Conservation (phyloP, 2,329 filamentous ascomycete genomes). For the Coniochaeta sp. region DNA sequence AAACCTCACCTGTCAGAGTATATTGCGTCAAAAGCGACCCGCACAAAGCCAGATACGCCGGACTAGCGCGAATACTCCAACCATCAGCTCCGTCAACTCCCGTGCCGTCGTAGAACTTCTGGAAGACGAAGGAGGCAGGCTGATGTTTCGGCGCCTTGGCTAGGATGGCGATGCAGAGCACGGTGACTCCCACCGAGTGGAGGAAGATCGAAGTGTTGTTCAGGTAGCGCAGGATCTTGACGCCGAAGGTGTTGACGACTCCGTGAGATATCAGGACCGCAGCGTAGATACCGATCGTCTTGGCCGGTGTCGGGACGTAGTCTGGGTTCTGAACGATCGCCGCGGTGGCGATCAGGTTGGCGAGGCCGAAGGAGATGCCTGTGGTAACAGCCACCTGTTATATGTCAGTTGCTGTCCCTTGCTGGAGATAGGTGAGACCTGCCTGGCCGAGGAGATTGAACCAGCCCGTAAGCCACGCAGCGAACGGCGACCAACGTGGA, state of each 20-base stretch:
- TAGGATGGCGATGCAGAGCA: conserved; percentile 47
- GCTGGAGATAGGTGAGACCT: not conserved
- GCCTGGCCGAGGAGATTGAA: conserved; percentile 33
- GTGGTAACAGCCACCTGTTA: conserved; percentile 30
- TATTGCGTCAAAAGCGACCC: conserved; percentile 49
- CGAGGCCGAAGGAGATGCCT: conserved; percentile 33
- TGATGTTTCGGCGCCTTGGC: conserved; percentile 51
- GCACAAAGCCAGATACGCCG: conserved; percentile 47
- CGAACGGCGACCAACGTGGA: conserved; percentile 27
- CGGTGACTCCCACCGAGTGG: conserved; percentile 44
- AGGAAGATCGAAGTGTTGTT: conserved; percentile 50
- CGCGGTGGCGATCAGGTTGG: conserved; percentile 28
- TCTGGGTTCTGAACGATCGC: conserved; percentile 27
- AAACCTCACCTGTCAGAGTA: conserved; percentile 20
- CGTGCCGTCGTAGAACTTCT: conserved; percentile 35
- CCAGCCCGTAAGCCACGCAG: conserved; percentile 33
- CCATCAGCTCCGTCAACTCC: conserved; percentile 36
- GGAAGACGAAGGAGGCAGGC: conserved; percentile 48
- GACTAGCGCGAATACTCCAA: conserved; percentile 45
- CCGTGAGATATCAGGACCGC: conserved; percentile 48
- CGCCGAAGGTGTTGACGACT: conserved; percentile 50
- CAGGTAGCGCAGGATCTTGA: conserved; percentile 45
- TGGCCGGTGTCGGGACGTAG: conserved; percentile 32
- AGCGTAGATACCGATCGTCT: conserved; percentile 53
- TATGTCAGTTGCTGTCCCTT: not conserved